Evolutionary conservation across 768 basidiomycete genomes (phyloP), one percentile per base, ranked within the genome.

Genomic region (Lactifluus piperatus): DNA sequence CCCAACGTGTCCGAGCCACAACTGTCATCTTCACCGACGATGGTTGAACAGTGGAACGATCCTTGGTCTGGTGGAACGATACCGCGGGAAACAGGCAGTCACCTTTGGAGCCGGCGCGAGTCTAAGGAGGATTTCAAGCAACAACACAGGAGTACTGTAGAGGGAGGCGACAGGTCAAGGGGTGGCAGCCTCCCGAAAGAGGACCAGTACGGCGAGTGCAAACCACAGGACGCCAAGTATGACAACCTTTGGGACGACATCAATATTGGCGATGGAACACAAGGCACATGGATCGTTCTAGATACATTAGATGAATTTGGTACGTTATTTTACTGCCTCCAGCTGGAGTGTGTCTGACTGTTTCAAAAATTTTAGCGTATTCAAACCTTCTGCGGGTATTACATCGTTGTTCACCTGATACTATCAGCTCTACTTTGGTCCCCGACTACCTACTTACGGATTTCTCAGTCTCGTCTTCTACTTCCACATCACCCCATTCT

Each of bases 281-380:
- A 63, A 20, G 64, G 64, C 24, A 63, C 50, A 29, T 65, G 64
- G 62, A 51, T 65, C 51, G 46, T 65, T 39, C 22, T 65, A 18
- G 64, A 65, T 36, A 57, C 60, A 32, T 48, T 58, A 26, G 43
- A 59, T 27, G 62, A 58, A 44, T 36, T 37, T 14, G 62, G 64
- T 63, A 8, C 11, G 64, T 56, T 49, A 11, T 32, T 7, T 34
- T 34, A 13, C 8, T n/a, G 41, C 34, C 16, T 29, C 11, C 13
- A 22, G 49, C 11, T 22, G 34, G 47, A 18, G 29, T 22, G 24
- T 36, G 10, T 41, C 32, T 55, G 20, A 50, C 34, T 2, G 8
- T 36, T 18, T 41, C 11, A 39, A 16, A 4, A 5, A 29, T 24
- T 18, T 7, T 16, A 63, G 64, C 49, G 9, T 37, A 60, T 43